Conservation (phyloP, 495 filamentous ascomycete genomes). For the Trichoderma erinaceum region DNA sequence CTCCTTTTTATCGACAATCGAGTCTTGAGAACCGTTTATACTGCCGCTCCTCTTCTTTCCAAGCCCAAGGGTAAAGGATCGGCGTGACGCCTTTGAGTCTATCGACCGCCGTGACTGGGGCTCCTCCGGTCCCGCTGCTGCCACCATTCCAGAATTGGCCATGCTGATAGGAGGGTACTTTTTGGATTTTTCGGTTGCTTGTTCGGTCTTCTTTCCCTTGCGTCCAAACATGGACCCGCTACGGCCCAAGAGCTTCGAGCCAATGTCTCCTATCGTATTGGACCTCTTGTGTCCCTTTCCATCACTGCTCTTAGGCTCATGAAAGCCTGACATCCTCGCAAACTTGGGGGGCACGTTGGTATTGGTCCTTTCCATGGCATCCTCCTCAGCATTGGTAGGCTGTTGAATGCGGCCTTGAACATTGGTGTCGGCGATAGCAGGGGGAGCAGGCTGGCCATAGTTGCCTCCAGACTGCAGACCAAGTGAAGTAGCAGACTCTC, state of each 20-base stretch:
- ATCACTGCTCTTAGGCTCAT: conserved; percentile 23
- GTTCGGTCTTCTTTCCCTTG: conserved; percentile 42
- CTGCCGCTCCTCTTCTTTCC: conserved; percentile 63
- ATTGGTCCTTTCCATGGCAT: conserved; percentile 51
- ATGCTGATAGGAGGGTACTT: conserved; percentile 77
- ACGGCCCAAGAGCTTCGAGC: conserved; percentile 72
- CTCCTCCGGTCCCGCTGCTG: conserved; percentile 42
- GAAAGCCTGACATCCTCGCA: conserved; percentile 42
- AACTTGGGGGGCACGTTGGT: conserved; percentile 49
- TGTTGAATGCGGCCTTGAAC: conserved; percentile 86
- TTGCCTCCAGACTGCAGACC: conserved; percentile 64
- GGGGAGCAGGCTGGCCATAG: conserved; percentile 83
- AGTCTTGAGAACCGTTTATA: conserved; percentile 44
- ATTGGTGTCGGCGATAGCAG: conserved; percentile 83
- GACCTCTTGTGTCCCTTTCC: conserved; percentile 81
- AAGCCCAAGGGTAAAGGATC: conserved; percentile 69
- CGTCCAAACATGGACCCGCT: conserved; percentile 72
- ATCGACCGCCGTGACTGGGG: conserved; percentile 59
- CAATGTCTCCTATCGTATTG: conserved; percentile 76
- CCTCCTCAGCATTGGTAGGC: conserved; percentile 39
- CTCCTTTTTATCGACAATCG: conserved; percentile 49
- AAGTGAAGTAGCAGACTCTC: conserved; percentile 57
- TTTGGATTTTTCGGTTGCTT: conserved; percentile 41
- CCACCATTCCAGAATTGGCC: conserved; percentile 41
- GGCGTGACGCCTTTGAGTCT: conserved; percentile 61